Evolutionary conservation across 2,329 filamentous ascomycete species (phyloP).

Genomic region (Neurospora sp.): DNA sequence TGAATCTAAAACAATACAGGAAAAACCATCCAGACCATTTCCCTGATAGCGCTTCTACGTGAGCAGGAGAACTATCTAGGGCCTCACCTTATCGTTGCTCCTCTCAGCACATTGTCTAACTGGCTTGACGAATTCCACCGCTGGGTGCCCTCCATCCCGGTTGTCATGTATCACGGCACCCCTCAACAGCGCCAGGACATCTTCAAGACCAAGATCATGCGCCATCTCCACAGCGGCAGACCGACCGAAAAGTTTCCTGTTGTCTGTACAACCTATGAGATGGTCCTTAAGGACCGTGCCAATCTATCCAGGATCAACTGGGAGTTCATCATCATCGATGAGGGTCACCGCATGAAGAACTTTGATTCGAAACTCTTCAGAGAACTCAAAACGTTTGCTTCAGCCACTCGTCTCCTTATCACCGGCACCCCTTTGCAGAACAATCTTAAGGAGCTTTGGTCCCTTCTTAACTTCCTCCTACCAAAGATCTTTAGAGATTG

Average conservation of each 20-base stretch:
- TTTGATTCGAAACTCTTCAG: slow-evolving; percentile 87
- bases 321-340: slow-evolving; percentile 98
- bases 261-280: slow-evolving; percentile 92
- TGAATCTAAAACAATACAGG: slow-evolving; percentile 33
- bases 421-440: slow-evolving; percentile 95
- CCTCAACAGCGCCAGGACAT: slow-evolving; percentile 68
- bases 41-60: slow-evolving; percentile 74
- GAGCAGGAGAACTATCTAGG: slow-evolving; percentile 77
- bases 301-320: slow-evolving; percentile 77
- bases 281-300: slow-evolving; percentile 83
- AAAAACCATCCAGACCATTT: slow-evolving; percentile 87
- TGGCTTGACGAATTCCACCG: slow-evolving; percentile 91
- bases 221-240: slow-evolving; percentile 51
- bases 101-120: slow-evolving; percentile 84
- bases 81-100: slow-evolving; percentile 83
- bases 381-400: slow-evolving; percentile 79
- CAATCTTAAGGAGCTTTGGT: slow-evolving; percentile 92
- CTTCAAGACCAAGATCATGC: slow-evolving; percentile 62
- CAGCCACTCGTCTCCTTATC: slow-evolving; percentile 82
- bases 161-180: slow-evolving; percentile 82
- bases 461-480: slow-evolving; percentile 82
- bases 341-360: slow-evolving; percentile 96
- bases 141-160: slow-evolving; percentile 84
- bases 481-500: slow-evolving; percentile 90
- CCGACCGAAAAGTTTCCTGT: slow-evolving; percentile 68